phyloP scores from a whole-genome alignment of 495 filamentous ascomycete species.

The Aspergillus coremiiformis region DNA sequence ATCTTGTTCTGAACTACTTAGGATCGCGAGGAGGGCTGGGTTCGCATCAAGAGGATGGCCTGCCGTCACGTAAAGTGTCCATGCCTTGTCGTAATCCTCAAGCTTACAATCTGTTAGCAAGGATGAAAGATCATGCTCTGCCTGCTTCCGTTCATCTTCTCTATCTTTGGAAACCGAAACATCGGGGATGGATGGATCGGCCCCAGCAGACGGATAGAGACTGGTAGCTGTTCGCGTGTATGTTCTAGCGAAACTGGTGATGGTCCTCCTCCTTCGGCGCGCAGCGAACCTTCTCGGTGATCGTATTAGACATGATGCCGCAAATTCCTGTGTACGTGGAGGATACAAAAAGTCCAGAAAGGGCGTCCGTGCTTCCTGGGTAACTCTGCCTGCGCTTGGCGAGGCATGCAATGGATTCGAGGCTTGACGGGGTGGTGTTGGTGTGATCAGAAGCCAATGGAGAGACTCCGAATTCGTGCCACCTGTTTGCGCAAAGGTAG shows the following conservation, averaged over 20 bases:
- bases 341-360: slow-evolving; percentile 41
- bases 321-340: slow-evolving; percentile 17
- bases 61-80: slow-evolving; percentile 28
- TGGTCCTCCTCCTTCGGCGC: slow-evolving; percentile 24
- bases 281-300: slow-evolving; percentile 19
- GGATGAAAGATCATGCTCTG: slow-evolving; percentile 12
- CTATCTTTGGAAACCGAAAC: neutral
- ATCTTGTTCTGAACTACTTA: slow-evolving; percentile 27
- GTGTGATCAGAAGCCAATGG: slow-evolving; percentile 36
- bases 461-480: slow-evolving; percentile 50
- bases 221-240: slow-evolving; percentile 25
- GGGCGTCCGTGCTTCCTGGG: slow-evolving; percentile 18
- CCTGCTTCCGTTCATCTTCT: neutral
- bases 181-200: neutral
- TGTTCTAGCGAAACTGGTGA: slow-evolving; percentile 19
- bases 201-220: neutral
- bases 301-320: slow-evolving; percentile 17
- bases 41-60: slow-evolving; percentile 21
- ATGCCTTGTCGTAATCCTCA: slow-evolving; percentile 27
- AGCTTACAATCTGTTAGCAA: slow-evolving; percentile 13
- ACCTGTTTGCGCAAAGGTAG: slow-evolving; percentile 60
- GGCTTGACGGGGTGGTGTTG: slow-evolving; percentile 14
- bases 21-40: slow-evolving; percentile 29
- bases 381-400: slow-evolving; percentile 4
- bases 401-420: slow-evolving; percentile 12